phyloP scores from a whole-genome alignment of 2,329 filamentous ascomycete species.

The Monosporascus sp. region DNA sequence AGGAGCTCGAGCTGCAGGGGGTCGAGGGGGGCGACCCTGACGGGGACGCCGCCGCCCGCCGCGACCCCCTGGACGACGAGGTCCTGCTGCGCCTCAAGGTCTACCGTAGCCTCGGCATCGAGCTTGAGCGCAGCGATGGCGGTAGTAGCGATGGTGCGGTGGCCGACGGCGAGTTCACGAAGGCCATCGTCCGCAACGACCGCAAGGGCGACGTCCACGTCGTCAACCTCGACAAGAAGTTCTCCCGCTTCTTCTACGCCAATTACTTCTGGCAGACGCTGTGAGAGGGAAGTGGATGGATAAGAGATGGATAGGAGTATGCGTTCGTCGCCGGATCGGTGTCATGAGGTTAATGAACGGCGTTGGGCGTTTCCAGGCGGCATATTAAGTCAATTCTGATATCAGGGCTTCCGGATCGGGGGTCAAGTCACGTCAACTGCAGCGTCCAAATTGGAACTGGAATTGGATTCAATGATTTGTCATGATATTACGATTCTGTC shows the following conservation, averaged over 20 bases:
- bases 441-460: too few species aligned
- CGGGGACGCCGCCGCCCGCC: conserved; percentile 24
- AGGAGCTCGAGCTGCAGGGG: conserved; percentile 82
- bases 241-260: conserved; percentile 86
- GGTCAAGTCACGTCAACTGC: too few species aligned
- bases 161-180: conserved; percentile 69
- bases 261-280: conserved; percentile 95
- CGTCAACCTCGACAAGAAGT: conserved; percentile 89
- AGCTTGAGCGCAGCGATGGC: conserved; percentile 69
- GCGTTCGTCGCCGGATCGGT: not conserved
- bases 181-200: conserved; percentile 80
- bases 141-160: not conserved
- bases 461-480: too few species aligned
- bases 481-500: too few species aligned
- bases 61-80: conserved; percentile 56
- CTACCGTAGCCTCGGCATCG: conserved; percentile 86
- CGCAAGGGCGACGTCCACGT: conserved; percentile 90
- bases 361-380: conserved; percentile 12
- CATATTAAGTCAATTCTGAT: conserved; percentile 3
- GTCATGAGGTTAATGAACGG: conserved; percentile 5
- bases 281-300: conserved; percentile 35
- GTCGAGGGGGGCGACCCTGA: conserved; percentile 59
- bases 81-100: conserved; percentile 76
- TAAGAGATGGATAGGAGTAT: not conserved
- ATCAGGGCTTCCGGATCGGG: conserved; percentile 7